Evolutionary conservation across 139 green algal species (phyloP).

Genomic region (Gonium pectorale): DNA sequence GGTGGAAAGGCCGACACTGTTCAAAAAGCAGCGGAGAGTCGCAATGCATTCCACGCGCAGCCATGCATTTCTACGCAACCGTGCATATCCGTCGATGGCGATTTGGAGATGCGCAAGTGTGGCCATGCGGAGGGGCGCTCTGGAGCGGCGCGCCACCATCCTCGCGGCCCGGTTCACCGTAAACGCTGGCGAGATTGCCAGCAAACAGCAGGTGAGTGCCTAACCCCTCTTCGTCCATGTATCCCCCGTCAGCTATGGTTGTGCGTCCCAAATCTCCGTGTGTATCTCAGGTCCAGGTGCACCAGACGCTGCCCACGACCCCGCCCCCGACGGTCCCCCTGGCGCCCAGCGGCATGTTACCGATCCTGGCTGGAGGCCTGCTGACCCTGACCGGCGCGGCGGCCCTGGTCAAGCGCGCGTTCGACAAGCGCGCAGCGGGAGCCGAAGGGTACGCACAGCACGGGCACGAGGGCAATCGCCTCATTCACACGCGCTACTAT

Average conservation of each 20-base stretch:
- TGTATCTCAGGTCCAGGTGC: neutral
- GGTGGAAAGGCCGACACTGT: too few species aligned
- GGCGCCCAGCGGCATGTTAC: neutral
- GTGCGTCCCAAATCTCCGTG: neutral
- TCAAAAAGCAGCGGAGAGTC: too few species aligned
- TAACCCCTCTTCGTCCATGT: neutral
- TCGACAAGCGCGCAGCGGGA: neutral
- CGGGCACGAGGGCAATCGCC: too few species aligned
- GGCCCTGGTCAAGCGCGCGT: neutral
- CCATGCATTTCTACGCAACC: too few species aligned
- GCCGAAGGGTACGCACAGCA: too few species aligned
- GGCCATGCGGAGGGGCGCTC: too few species aligned
- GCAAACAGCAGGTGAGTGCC: slow-evolving; percentile 1
- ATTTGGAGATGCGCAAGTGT: too few species aligned
- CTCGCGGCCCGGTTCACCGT: slow-evolving; percentile 22
- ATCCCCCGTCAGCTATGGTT: neutral
- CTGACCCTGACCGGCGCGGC: neutral
- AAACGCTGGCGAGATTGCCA: neutral
- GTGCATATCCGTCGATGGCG: too few species aligned
- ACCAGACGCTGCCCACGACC: neutral
- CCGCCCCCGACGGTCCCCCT: neutral
- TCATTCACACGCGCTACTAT: too few species aligned
- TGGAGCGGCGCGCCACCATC: too few species aligned
- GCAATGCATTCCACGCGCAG: too few species aligned
- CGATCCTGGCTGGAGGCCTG: neutral